A percentile compares a stretch with the other conserved stretches of the same genome.
These are phyloP conservation scores for Tagetes patula DNA, from an alignment of 129 eudicot species.

Conservation along the genomic window DNA sequence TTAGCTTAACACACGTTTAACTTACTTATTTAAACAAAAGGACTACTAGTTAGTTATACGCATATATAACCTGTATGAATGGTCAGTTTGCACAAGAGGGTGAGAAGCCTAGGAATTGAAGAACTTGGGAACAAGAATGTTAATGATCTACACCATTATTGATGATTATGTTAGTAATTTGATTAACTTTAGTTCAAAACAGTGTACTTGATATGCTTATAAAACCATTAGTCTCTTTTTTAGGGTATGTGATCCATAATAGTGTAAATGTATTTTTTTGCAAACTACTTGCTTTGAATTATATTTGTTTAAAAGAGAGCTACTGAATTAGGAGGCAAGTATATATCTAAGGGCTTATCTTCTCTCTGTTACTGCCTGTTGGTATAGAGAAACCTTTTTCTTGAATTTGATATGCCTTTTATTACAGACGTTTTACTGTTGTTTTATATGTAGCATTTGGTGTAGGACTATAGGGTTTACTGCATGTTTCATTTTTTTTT, in stretches of 20 bases:
- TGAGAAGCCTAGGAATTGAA: not conserved
- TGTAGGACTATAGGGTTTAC: not conserved
- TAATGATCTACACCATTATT: not conserved
- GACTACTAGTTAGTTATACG: not conserved
- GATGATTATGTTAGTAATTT: slow-evolving; percentile 2
- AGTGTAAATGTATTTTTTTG: not conserved
- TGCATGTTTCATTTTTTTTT: not conserved
- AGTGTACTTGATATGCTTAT: not conserved
- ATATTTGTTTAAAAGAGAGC: slow-evolving; percentile 1
- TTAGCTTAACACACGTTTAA: not conserved
- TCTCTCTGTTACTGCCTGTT: not conserved
- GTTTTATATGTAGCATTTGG: not conserved
- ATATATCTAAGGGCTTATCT: not conserved
- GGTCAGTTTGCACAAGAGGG: slow-evolving; percentile 3
- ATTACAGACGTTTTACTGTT: not conserved
- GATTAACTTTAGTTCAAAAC: not conserved
- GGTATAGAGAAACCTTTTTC: not conserved
- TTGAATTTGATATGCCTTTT: not conserved
- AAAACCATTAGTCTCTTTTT: not conserved
- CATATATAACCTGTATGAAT: not conserved
- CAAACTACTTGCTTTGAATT: slow-evolving; percentile 5
- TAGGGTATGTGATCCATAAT: not conserved
- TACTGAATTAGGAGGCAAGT: not conserved
- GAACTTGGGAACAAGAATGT: not conserved
- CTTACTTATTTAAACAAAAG: not conserved